Evolutionary conservation across 192 early-diverging fungal genomes (phyloP).

Genomic region (Chytriomyces confervae): DNA sequence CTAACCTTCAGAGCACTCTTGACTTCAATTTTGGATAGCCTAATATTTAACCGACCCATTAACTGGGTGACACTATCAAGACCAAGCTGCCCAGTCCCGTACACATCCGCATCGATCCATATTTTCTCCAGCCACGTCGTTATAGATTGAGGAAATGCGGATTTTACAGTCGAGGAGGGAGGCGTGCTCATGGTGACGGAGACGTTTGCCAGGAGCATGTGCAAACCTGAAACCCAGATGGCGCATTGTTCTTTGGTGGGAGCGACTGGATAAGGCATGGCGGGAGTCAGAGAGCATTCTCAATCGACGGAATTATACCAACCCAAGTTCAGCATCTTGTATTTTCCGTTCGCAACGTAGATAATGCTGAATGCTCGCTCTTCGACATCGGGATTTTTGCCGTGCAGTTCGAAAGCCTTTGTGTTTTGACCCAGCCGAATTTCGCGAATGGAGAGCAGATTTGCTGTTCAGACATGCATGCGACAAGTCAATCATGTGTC

Average conservation of each 20-base stretch:
- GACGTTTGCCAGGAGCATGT: conserved; percentile 54
- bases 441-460: conserved; percentile 55
- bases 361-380: conserved; percentile 59
- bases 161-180: not conserved
- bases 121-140: conserved; percentile 49
- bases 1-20: conserved; percentile 64
- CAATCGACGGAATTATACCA: conserved; percentile 18
- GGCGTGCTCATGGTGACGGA: conserved; percentile 39
- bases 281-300: not conserved
- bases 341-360: conserved; percentile 51
- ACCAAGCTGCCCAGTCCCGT: conserved; percentile 40
- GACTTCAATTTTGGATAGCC: conserved; percentile 65
- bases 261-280: conserved; percentile 43
- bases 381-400: conserved; percentile 47
- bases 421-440: conserved; percentile 66
- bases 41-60: conserved; percentile 66
- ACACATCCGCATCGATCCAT: conserved; percentile 51
- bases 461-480: conserved; percentile 34
- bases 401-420: conserved; percentile 56
- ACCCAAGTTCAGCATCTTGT: conserved; percentile 63
- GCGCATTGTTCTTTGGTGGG: conserved; percentile 44
- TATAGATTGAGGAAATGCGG: conserved; percentile 23
- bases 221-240: conserved; percentile 56
- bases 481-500: not conserved
- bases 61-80: conserved; percentile 55